Base-by-base conservation (phyloP, 2,329 filamentous ascomycete species). In the Bertia moriformis region DNA sequence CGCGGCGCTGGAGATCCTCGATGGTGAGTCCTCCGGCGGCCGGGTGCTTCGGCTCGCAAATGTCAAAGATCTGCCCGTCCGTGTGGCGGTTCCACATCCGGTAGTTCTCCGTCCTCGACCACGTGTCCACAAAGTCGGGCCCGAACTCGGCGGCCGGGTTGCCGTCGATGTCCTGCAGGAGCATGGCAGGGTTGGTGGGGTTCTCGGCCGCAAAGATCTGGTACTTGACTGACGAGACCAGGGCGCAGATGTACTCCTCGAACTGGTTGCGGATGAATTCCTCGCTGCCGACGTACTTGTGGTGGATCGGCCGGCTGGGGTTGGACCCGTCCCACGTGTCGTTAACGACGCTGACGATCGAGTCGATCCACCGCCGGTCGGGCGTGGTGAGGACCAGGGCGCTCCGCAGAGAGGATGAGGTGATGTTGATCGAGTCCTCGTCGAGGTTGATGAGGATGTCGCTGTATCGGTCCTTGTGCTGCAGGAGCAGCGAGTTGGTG, bases 221-320 rank as follows among this genome's bases (percentile, higher is more conserved):
- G 55, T 93, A 96, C 55, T 95, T 95, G 48, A 88, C 82, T 0
- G 84, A 78, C 0, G 88, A 84, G 33, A 96, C 74, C 44, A 98
- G 70, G 0, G 87, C 85, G 18, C 96, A 71, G 4, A 98, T 71
- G 53, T 98, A 98, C 51, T 95, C 88, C 59, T 98, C 91, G 45
- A 98, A 98, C 51, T 96, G 89, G 30, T 95, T 74, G 19, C 91
- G 77, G 49, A 98, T 98, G 52, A 95, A 95, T 55, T 96, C 91
- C 60, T 98, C 91, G 45, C 87, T 95, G 19, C 91, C 91, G 27
- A 86, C 78, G 52, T 95, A 98, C 19, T 88, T 88, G 66, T 95
- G 80, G 2, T 86, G 93, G 51, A 87, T 95, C n/a, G 91, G 91
- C 37, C 84, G 72, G 44, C 77, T 75, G 0, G 91, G 91, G 51